Evolutionary conservation across 495 filamentous ascomycete genomes (phyloP).

Genomic region (Rhypophila decipiens): DNA sequence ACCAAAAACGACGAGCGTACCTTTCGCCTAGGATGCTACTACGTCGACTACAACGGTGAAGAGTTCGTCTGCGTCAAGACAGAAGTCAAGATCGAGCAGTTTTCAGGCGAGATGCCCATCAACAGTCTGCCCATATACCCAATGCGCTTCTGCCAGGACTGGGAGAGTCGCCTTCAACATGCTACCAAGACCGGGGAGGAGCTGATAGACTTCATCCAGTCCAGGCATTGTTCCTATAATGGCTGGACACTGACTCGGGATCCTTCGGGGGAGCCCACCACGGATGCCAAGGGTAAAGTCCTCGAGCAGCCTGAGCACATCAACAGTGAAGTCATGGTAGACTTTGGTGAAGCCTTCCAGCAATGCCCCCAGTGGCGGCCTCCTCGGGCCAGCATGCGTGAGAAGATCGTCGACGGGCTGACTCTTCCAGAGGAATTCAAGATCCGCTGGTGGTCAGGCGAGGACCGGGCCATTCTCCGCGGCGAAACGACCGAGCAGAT

Average conservation of each 20-base stretch:
- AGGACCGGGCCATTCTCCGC: slow-evolving; percentile 7
- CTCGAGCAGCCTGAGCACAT: slow-evolving; percentile 16
- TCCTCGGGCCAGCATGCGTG: slow-evolving; percentile 3
- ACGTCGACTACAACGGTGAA: slow-evolving; percentile 56
- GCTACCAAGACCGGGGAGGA: slow-evolving; percentile 18
- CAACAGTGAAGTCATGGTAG: slow-evolving; percentile 46
- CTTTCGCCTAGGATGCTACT: slow-evolving; percentile 16
- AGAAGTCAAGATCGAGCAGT: slow-evolving; percentile 39
- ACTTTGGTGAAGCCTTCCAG: slow-evolving; percentile 40
- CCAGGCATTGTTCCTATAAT: slow-evolving; percentile 39
- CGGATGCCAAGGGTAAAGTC: not conserved
- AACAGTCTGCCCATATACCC: slow-evolving; percentile 50
- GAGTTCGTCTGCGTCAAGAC: slow-evolving; percentile 43
- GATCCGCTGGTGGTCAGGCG: slow-evolving; percentile 11
- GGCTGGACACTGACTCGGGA: slow-evolving; percentile 31
- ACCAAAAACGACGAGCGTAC: not conserved
- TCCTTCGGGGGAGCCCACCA: slow-evolving; percentile 12
- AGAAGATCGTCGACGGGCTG: slow-evolving; percentile 2
- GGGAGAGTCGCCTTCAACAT: slow-evolving; percentile 14
- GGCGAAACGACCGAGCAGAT: slow-evolving; percentile 21
- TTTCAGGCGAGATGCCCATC: slow-evolving; percentile 50
- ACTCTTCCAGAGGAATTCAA: not conserved
- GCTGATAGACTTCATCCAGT: slow-evolving; percentile 35
- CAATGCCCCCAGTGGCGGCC: slow-evolving; percentile 24
- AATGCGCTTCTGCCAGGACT: slow-evolving; percentile 33